Evolutionary conservation across 306 rosid genomes (phyloP).

Genomic region (Purshia tridentata): DNA sequence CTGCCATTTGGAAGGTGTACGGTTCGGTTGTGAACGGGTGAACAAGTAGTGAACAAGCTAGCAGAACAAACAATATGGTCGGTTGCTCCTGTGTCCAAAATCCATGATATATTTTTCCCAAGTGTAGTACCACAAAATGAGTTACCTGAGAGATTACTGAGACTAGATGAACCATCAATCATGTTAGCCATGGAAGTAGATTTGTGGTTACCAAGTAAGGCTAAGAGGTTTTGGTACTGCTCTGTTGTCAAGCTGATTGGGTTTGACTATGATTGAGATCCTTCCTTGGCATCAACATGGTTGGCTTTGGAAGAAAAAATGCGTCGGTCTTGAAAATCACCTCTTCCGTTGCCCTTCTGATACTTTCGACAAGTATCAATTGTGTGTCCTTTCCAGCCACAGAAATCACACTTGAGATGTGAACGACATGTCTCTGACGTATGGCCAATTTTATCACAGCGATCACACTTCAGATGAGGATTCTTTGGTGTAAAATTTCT

Average conservation of each 20-base stretch:
- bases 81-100: neutral
- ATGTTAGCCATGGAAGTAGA: neutral
- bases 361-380: neutral
- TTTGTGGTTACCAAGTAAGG: neutral
- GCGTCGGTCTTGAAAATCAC: neutral
- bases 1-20: neutral
- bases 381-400: neutral
- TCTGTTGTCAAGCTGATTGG: too few species aligned
- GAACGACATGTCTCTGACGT: conserved; percentile 4
- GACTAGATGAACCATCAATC: too few species aligned
- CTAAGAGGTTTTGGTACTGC: neutral
- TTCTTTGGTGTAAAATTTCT: neutral
- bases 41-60: neutral
- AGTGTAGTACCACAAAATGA: too few species aligned
- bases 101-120: too few species aligned
- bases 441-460: conserved; percentile 9
- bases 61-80: neutral
- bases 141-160: too few species aligned
- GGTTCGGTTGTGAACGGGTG: neutral
- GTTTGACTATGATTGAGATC: too few species aligned
- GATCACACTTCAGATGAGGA: neutral
- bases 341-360: neutral
- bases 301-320: neutral
- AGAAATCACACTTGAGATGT: neutral
- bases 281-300: too few species aligned